Evolutionary conservation across 495 filamentous ascomycete genomes (phyloP), one percentile per base, ranked within the genome.

Genomic region (Penicillium nucicola): DNA sequence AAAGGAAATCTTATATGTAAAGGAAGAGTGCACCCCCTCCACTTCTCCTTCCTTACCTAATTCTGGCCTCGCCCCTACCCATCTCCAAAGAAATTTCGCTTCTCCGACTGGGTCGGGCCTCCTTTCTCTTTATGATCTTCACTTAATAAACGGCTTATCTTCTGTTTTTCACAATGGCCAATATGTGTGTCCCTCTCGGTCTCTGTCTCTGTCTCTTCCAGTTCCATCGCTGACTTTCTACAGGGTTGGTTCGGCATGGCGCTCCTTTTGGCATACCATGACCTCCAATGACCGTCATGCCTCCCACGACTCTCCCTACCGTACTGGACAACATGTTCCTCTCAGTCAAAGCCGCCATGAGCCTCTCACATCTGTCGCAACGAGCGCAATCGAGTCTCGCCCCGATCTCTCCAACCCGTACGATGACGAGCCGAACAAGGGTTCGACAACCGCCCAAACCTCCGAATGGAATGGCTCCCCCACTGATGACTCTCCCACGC

Each of bases 181-280:
- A 65, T 43, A 43, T 53, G 62, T 65, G 40, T 19, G 62, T 60
- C 23, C 9, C 48, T 39, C n/a, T 28, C n/a, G n/a, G n/a, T n/a
- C 48, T 42, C 30, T 48, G 33, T 30, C 15, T 7, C n/a, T n/a
- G n/a, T n/a, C n/a, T n/a, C n/a, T n/a, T n/a, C 44, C 12, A 18
- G 4, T 31, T 45, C 9, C 51, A 33, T 47, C 50, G 15, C 36
- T 56, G 40, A 48, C 39, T 45, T 55, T n/a, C 46, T 52, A 7
- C 48, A 87, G 85, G 52, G 61, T 92, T 53, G 77, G 78, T 47
- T 75, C 75, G 44, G 73, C 80, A 69, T 83, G 88, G 70, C 81
- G 83, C 57, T 88, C 87, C 55, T 90, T 96, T 72, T 97, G 92
- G 92, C 92, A 97, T 79, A 87, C 90, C 45, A 93, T 97, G 90